Evolutionary conservation across 1,284 basidiomycete species (phyloP).

Genomic region (Heterobasidion occidentale): DNA sequence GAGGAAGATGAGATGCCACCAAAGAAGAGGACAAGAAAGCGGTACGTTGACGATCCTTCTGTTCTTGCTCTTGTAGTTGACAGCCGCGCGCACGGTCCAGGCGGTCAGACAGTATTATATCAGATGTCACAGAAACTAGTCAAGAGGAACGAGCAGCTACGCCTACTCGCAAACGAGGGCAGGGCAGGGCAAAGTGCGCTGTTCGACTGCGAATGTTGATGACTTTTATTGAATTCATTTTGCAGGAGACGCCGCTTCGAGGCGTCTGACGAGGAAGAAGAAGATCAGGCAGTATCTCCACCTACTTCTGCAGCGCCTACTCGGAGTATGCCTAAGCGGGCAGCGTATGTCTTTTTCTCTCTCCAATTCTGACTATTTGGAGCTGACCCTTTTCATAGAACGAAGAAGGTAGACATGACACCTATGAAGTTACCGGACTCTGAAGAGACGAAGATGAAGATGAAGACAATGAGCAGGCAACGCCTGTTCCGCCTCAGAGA

Average conservation of each 20-base stretch:
- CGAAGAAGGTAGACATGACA: conserved; percentile 13
- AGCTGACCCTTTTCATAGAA: conserved; percentile 13
- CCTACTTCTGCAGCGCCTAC: conserved; percentile 18
- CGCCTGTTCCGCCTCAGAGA: conserved; percentile 17
- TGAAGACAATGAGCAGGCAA: conserved; percentile 23
- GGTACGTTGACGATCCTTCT: conserved; percentile 12
- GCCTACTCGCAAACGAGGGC: conserved; percentile 17
- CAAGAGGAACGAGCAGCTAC: conserved; percentile 17
- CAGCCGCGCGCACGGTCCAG: conserved; percentile 8
- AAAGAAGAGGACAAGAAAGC: conserved; percentile 31
- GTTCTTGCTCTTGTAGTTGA: not conserved
- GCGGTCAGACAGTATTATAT: conserved; percentile 28
- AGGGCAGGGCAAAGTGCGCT: conserved; percentile 23
- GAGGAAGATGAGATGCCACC: conserved; percentile 23
- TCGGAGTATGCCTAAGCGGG: conserved; percentile 25
- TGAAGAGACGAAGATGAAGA: conserved; percentile 31
- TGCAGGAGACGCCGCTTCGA: conserved; percentile 25
- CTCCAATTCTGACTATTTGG: not conserved
- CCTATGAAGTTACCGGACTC: conserved; percentile 12
- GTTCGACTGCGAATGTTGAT: not conserved
- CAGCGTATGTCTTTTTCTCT: conserved; percentile 22
- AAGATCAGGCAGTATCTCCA: conserved; percentile 14
- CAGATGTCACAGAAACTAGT: conserved; percentile 18
- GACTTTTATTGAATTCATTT: not conserved
- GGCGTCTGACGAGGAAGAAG: conserved; percentile 35